Conservation (phyloP, 257 asterid genomes). For the Lithospermum erythrorhizon region DNA sequence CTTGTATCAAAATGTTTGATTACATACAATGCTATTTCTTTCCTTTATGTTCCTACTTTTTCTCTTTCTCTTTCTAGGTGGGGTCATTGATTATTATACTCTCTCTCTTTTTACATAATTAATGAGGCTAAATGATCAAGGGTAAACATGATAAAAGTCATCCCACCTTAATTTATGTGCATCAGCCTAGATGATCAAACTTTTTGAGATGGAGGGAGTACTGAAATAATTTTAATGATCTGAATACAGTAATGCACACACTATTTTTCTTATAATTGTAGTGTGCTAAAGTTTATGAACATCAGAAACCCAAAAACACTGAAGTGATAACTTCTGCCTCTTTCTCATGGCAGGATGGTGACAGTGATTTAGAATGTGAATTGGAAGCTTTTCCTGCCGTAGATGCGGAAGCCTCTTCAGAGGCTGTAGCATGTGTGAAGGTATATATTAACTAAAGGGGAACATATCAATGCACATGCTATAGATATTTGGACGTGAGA, state of each 20-base stretch:
- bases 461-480: background rate
- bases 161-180: too few relatives aligned
- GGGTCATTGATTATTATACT: too few relatives aligned
- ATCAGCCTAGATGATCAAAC: too few relatives aligned
- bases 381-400: constrained; percentile 59
- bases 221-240: background rate
- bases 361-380: constrained; percentile 74
- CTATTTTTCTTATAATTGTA: background rate
- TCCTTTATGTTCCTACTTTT: too few relatives aligned
- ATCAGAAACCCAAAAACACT: background rate
- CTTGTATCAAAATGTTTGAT: too few relatives aligned
- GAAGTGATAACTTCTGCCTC: constrained; percentile 3
- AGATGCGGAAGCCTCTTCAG: constrained; percentile 56
- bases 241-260: too few relatives aligned
- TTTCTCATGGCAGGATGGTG: constrained; percentile 54
- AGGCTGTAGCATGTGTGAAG: constrained; percentile 79
- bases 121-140: too few relatives aligned
- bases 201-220: too few relatives aligned
- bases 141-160: too few relatives aligned
- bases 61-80: too few relatives aligned
- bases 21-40: too few relatives aligned
- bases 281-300: background rate
- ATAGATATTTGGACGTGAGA: background rate
- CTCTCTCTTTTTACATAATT: too few relatives aligned
- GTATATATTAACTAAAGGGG: constrained; percentile 14